Percentiles rank a stretch among this genome's conserved stretches.
Evolutionary conservation across 176 grass and related monocot genomes (phyloP).

Genomic region (Carex littledalei): DNA sequence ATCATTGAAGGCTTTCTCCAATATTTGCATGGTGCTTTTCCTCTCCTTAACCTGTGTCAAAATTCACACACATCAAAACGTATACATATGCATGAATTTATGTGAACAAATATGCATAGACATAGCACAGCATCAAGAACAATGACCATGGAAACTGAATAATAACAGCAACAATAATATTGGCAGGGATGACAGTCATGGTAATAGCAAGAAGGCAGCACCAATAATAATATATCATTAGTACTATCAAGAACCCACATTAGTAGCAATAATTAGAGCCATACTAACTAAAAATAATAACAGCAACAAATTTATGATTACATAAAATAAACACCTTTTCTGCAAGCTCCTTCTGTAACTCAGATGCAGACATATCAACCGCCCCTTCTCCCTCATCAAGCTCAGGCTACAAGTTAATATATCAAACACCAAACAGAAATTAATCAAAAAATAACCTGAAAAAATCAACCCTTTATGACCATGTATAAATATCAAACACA

Average conservation of each 20-base stretch:
- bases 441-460: not conserved
- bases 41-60: constrained; percentile 52
- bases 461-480: not conserved
- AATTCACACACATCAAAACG: constrained; percentile 1
- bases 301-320: not conserved
- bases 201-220: not conserved
- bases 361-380: constrained; percentile 56
- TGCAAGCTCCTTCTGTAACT: constrained; percentile 51
- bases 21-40: constrained; percentile 52
- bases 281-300: not conserved
- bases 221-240: constrained; percentile 1
- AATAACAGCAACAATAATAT: not conserved
- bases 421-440: not conserved
- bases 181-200: not conserved
- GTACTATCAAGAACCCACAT: not conserved
- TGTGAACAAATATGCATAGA: not conserved
- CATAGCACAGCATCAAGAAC: not conserved
- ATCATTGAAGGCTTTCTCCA: constrained; percentile 63
- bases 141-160: not conserved
- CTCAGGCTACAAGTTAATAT: constrained; percentile 50
- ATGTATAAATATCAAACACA: not conserved
- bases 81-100: not conserved
- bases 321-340: constrained; percentile 44
- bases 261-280: not conserved
- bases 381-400: constrained; percentile 47